These are phyloP conservation scores for Tympanopsis confertula DNA, from an alignment of 2,329 filamentous ascomycete genomes.

Conservation along the genomic window DNA sequence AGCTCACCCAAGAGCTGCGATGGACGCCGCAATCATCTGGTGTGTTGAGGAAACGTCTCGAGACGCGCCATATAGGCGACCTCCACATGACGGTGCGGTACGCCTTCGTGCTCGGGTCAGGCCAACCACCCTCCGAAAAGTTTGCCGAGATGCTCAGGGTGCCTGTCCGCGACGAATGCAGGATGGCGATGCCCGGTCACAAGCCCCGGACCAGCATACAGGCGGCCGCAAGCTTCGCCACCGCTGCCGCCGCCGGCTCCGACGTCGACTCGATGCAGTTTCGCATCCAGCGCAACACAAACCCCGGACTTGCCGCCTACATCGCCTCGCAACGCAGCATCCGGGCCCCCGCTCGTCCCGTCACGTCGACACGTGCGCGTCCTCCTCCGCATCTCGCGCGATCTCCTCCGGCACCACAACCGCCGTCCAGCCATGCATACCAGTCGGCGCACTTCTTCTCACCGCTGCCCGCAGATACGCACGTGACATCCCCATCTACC, in stretches of 20 bases:
- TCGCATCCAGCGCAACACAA: constrained; percentile 20
- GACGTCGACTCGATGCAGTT: constrained; percentile 21
- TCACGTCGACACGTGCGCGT: background rate
- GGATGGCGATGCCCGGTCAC: constrained; percentile 20
- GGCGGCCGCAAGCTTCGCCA: constrained; percentile 3
- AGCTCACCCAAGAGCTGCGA: constrained; percentile 17
- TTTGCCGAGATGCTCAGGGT: constrained; percentile 20
- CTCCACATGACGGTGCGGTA: constrained; percentile 24
- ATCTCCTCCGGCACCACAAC: background rate
- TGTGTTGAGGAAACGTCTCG: constrained; percentile 28
- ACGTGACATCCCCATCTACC: background rate
- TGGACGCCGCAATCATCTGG: constrained; percentile 30
- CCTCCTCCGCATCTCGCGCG: background rate
- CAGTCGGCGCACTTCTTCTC: background rate
- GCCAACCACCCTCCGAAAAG: constrained; percentile 18
- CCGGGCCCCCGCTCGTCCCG: background rate
- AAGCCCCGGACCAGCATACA: constrained; percentile 9
- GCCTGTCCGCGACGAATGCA: constrained; percentile 21
- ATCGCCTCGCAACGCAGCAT: constrained; percentile 18
- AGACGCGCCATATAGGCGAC: constrained; percentile 30
- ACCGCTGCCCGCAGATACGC: background rate
- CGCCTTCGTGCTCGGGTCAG: constrained; percentile 23
- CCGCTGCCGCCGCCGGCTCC: constrained; percentile 9
- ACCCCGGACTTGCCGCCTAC: constrained; percentile 21
- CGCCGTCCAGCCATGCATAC: background rate